Conservation (phyloP, 2,329 filamentous ascomycete species). For the Remersonia thermophila region DNA sequence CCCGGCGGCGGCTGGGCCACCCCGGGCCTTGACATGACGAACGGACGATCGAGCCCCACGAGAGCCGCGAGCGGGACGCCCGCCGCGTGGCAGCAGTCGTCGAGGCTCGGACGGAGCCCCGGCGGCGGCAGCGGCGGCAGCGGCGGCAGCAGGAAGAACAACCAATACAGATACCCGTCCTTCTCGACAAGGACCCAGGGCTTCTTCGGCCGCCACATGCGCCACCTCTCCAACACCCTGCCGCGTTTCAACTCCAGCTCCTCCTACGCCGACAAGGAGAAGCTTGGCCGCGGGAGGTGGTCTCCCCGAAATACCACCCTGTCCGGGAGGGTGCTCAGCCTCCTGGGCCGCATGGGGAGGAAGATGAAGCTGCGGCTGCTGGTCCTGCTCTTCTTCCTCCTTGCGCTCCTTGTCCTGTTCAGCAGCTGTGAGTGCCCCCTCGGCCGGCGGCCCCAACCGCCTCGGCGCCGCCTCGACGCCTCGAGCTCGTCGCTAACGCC, state of each 20-base stretch:
- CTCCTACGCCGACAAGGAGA: conserved; percentile 66
- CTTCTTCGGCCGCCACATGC: conserved; percentile 77
- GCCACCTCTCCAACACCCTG: conserved; percentile 65
- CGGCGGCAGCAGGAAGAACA: too few species aligned
- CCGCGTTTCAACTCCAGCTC: conserved; percentile 52
- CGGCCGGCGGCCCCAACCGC: too few species aligned
- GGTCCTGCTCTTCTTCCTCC: conserved; percentile 45
- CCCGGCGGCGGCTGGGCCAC: conserved; percentile 82
- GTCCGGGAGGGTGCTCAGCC: conserved; percentile 33
- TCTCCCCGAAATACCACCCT: conserved; percentile 33
- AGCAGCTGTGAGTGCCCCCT: conserved; percentile 52
- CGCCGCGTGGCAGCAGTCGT: conserved; percentile 67
- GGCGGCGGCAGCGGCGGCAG: conserved; percentile 22
- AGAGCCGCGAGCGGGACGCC: conserved; percentile 40
- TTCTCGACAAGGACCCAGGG: conserved; percentile 73
- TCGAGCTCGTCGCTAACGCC: conserved; percentile 16
- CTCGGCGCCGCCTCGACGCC: background rate
- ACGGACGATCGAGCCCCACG: conserved; percentile 56
- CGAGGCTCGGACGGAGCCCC: conserved; percentile 55
- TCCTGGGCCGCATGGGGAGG: conserved; percentile 43
- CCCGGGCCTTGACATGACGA: conserved; percentile 59
- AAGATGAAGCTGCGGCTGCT: conserved; percentile 53
- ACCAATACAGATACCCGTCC: conserved; percentile 64
- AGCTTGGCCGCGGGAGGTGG: conserved; percentile 49
- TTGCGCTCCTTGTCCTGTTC: conserved; percentile 55